A percentile compares a stretch with the other conserved stretches of the same genome.
These are phyloP conservation scores for Geotrichum australiense DNA, from an alignment of 1,139 yeast species.

Conservation along the genomic window DNA sequence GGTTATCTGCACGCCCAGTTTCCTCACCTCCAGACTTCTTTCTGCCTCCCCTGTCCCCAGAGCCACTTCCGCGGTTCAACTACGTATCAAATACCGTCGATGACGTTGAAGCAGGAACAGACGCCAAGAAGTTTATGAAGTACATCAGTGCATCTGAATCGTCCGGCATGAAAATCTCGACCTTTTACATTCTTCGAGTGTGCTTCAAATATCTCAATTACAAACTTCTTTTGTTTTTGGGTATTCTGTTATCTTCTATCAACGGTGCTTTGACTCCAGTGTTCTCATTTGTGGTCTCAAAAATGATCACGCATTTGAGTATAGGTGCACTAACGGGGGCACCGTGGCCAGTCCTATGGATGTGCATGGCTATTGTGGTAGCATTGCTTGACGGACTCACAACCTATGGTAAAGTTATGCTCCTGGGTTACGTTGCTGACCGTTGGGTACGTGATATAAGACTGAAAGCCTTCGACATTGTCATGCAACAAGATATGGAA, in stretches of 20 bases:
- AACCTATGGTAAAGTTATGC: constrained; percentile 44
- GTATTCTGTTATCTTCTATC: constrained; percentile 46
- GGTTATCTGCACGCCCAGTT: not conserved
- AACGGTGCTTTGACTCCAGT: constrained; percentile 67
- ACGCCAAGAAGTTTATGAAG: constrained; percentile 5
- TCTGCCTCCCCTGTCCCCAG: constrained; percentile 1
- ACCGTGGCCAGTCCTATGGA: constrained; percentile 52
- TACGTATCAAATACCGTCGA: not conserved
- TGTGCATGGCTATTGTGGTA: constrained; percentile 52
- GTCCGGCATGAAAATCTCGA: constrained; percentile 9
- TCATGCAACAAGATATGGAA: constrained; percentile 47
- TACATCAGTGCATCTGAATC: constrained; percentile 14
- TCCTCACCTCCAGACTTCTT: constrained; percentile 2
- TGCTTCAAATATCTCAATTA: constrained; percentile 5
- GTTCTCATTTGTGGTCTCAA: constrained; percentile 72
- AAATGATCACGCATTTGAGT: constrained; percentile 38
- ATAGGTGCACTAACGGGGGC: constrained; percentile 20
- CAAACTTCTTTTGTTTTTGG: constrained; percentile 38
- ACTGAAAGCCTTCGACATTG: constrained; percentile 40
- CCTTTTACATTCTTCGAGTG: constrained; percentile 7
- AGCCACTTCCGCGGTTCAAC: not conserved
- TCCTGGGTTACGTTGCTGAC: constrained; percentile 58
- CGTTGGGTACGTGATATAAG: constrained; percentile 57
- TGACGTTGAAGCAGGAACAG: constrained; percentile 2
- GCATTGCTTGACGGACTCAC: constrained; percentile 56